Percentiles rank a stretch among this genome's conserved stretches.
Conservation (phyloP, 306 rosid genomes). For the Casuarina glauca region DNA sequence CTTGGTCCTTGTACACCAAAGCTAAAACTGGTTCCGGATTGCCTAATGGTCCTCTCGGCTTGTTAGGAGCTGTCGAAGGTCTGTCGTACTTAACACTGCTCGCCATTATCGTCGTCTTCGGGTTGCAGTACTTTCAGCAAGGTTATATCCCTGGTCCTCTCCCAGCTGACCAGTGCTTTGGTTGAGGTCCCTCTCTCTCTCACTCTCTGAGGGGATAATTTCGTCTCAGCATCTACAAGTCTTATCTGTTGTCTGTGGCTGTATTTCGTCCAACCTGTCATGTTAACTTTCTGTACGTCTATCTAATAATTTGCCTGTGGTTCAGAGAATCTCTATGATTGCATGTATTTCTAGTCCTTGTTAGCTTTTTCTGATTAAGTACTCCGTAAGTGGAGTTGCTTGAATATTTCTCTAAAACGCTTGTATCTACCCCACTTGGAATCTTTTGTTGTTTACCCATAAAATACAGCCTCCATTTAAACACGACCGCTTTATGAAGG, state of each 20-base stretch:
- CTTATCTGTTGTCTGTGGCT: slow-evolving; percentile 56
- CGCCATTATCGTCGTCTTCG: slow-evolving; percentile 71
- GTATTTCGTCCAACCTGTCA: slow-evolving; percentile 7
- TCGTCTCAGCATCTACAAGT: slow-evolving; percentile 20
- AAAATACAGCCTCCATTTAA: too few species aligned
- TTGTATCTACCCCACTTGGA: too few species aligned
- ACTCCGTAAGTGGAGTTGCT: too few species aligned
- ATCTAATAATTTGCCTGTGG: neutral
- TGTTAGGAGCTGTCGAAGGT: slow-evolving; percentile 91
- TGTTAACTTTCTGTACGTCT: neutral
- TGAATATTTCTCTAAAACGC: too few species aligned
- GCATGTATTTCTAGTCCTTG: too few species aligned
- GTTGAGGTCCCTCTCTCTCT: slow-evolving; percentile 33
- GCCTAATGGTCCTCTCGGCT: slow-evolving; percentile 82
- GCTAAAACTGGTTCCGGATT: slow-evolving; percentile 84
- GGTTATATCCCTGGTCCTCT: slow-evolving; percentile 91
- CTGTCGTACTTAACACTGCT: slow-evolving; percentile 59
- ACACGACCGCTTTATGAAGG: too few species aligned
- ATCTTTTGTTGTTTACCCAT: too few species aligned
- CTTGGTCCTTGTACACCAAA: slow-evolving; percentile 78
- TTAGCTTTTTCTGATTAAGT: too few species aligned
- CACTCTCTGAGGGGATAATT: slow-evolving; percentile 17
- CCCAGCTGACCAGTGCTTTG: slow-evolving; percentile 87
- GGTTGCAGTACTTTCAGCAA: slow-evolving; percentile 68
- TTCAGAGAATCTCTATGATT: neutral